phyloP scores from a whole-genome alignment of 2,329 filamentous ascomycete genomes.

The Aspergillus neotritici region DNA sequence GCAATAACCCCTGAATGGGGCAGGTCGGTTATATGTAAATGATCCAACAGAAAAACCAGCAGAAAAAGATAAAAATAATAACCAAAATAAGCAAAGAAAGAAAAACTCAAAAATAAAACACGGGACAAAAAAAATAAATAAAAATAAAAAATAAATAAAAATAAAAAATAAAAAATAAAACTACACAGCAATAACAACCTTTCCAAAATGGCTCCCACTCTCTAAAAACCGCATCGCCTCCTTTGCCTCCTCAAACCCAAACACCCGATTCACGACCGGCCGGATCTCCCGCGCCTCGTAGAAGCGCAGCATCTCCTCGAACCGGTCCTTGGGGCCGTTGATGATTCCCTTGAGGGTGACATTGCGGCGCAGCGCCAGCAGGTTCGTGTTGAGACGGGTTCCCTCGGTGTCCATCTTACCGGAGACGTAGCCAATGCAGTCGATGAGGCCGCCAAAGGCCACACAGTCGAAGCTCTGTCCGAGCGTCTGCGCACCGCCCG shows the following conservation, averaged over 20 bases:
- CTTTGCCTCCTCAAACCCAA: conserved; percentile 47
- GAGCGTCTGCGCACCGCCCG: conserved; percentile 47
- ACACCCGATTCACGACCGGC: conserved; percentile 51
- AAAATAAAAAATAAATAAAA: not conserved
- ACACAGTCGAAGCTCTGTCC: conserved; percentile 45
- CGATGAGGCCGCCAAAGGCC: conserved; percentile 43
- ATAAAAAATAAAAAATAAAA: not conserved
- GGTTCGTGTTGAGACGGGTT: conserved; percentile 56
- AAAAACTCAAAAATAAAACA: not conserved
- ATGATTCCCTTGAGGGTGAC: conserved; percentile 55
- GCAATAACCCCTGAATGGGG: too few species aligned
- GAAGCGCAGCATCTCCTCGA: conserved; percentile 35
- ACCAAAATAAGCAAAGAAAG: not conserved
- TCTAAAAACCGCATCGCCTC: conserved; percentile 51
- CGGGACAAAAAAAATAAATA: not conserved
- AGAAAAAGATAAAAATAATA: not conserved
- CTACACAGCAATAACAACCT: conserved; percentile 49
- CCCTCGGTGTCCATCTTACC: conserved; percentile 52
- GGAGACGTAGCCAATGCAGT: conserved; percentile 45
- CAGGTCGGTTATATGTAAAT: too few species aligned
- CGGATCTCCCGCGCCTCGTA: conserved; percentile 29
- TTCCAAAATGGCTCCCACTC: conserved; percentile 51
- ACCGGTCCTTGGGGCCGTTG: conserved; percentile 56
- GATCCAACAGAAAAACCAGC: not conserved
- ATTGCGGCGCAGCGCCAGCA: conserved; percentile 48